phyloP scores from a whole-genome alignment of 2,329 filamentous ascomycete genomes.

The Alternaria postmessia region DNA sequence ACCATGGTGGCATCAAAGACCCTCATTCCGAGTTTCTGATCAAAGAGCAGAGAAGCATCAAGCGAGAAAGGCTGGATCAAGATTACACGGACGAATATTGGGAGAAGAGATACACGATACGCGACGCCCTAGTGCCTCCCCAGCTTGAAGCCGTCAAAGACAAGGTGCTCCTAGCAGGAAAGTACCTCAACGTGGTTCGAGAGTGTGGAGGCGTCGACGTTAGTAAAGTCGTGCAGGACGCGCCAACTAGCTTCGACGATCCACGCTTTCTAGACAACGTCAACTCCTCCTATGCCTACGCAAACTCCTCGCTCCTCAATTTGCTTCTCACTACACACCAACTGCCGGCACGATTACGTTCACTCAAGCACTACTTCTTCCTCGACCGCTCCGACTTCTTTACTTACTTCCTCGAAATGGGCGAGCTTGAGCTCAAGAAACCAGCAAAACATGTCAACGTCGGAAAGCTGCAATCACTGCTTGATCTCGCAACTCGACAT shows the following conservation, averaged over 20 bases:
- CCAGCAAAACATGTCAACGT: conserved; percentile 88
- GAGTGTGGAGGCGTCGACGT: conserved; percentile 97
- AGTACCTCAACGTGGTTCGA: conserved; percentile 96
- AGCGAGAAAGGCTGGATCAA: conserved; percentile 86
- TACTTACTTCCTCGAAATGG: conserved; percentile 94
- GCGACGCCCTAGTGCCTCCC: conserved; percentile 88
- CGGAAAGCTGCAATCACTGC: conserved; percentile 88
- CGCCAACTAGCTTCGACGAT: conserved; percentile 93
- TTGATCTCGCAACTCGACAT: conserved; percentile 96
- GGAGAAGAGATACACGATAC: conserved; percentile 96
- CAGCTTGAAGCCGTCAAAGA: conserved; percentile 91
- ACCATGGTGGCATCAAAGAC: conserved; percentile 94
- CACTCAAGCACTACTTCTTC: conserved; percentile 99
- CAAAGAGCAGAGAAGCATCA: conserved; percentile 95
- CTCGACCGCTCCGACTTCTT: conserved; percentile 98
- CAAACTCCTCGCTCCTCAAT: conserved; percentile 91
- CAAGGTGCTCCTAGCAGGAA: conserved; percentile 92
- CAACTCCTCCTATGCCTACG: conserved; percentile 91
- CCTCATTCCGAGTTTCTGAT: conserved; percentile 93
- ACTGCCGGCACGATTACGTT: conserved; percentile 83
- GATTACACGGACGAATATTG: conserved; percentile 99
- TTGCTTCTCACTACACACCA: conserved; percentile 92
- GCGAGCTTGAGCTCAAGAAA: conserved; percentile 88
- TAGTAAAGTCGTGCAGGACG: conserved; percentile 84
- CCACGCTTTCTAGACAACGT: conserved; percentile 92